phyloP scores from a whole-genome alignment of 768 basidiomycete genomes.

The Termitomyces sp. region DNA sequence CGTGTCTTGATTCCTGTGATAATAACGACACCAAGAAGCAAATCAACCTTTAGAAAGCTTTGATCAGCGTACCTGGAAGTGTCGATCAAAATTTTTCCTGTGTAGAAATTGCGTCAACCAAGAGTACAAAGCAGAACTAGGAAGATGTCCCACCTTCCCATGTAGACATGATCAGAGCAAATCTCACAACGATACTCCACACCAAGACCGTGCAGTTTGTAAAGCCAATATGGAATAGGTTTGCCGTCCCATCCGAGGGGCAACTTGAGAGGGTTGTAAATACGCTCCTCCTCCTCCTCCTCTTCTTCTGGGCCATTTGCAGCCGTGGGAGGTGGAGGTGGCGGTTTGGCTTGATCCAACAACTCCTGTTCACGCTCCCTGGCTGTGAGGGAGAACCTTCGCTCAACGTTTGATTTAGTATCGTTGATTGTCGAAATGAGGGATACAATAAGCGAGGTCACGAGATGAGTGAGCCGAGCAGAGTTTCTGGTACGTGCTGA shows the following conservation, averaged over 20 bases:
- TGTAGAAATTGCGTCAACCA: constrained; percentile 6
- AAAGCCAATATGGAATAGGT: constrained; percentile 98
- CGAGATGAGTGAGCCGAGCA: constrained; percentile 70
- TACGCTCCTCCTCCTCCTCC: constrained; percentile 93
- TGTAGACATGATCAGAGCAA: constrained; percentile 94
- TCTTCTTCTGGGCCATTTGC: constrained; percentile 47
- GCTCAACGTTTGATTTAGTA: constrained; percentile 94
- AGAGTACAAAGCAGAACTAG: not conserved
- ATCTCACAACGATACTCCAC: constrained; percentile 98
- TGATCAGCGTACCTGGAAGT: constrained; percentile 71
- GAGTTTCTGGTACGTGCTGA: constrained; percentile 56
- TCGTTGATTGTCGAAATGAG: constrained; percentile 73
- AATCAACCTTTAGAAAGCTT: constrained; percentile 44
- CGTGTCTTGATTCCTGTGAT: constrained; percentile 84
- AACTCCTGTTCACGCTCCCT: constrained; percentile 94
- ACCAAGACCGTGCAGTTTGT: constrained; percentile 97
- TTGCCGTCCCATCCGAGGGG: constrained; percentile 99
- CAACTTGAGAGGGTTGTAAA: constrained; percentile 97
- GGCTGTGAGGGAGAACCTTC: constrained; percentile 95
- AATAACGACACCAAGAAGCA: constrained; percentile 16
- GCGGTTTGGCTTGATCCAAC: constrained; percentile 62
- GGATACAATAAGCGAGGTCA: constrained; percentile 59
- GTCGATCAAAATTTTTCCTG: constrained; percentile 94
- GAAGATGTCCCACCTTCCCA: constrained; percentile 69
- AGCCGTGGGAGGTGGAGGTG: constrained; percentile 42